Percentiles rank a stretch among this genome's conserved stretches.
These are phyloP conservation scores for Mycena haematopus DNA, from an alignment of 768 basidiomycete species.

Conservation along the genomic window DNA sequence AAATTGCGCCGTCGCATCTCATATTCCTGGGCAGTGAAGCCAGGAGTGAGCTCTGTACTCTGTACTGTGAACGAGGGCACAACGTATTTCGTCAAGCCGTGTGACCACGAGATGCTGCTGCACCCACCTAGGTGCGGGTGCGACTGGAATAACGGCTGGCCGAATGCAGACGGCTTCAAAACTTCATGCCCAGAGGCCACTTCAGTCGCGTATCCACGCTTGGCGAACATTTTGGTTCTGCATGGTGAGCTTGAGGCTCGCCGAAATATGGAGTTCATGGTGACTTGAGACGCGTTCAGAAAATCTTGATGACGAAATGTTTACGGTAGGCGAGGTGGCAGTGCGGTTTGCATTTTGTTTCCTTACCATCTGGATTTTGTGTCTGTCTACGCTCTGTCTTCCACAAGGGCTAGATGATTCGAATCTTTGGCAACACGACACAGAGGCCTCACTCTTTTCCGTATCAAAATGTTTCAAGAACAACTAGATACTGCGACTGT, in stretches of 20 bases:
- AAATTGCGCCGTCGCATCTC: constrained; percentile 69
- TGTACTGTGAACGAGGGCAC: constrained; percentile 46
- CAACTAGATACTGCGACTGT: too few relatives aligned
- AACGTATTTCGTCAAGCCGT: background rate
- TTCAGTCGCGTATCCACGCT: constrained; percentile 23
- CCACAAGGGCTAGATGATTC: too few relatives aligned
- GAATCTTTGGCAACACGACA: too few relatives aligned
- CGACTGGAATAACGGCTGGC: constrained; percentile 78
- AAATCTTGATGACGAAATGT: too few relatives aligned
- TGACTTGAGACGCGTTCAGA: too few relatives aligned
- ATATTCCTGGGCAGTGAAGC: constrained; percentile 81
- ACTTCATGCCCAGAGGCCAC: constrained; percentile 30
- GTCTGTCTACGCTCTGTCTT: too few relatives aligned
- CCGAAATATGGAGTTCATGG: constrained; percentile 10
- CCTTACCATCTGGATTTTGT: too few relatives aligned
- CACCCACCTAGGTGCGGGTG: constrained; percentile 82
- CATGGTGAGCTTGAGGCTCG: constrained; percentile 4
- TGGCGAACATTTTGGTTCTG: background rate
- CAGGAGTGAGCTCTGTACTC: constrained; percentile 78
- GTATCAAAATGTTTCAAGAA: too few relatives aligned
- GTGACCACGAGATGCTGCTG: background rate
- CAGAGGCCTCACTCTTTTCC: too few relatives aligned
- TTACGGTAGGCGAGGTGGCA: too few relatives aligned
- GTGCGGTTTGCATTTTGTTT: too few relatives aligned
- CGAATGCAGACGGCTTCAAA: constrained; percentile 77